Evolutionary conservation across 441 rosid species (phyloP).

Genomic region (Aquilaria agallochum): DNA sequence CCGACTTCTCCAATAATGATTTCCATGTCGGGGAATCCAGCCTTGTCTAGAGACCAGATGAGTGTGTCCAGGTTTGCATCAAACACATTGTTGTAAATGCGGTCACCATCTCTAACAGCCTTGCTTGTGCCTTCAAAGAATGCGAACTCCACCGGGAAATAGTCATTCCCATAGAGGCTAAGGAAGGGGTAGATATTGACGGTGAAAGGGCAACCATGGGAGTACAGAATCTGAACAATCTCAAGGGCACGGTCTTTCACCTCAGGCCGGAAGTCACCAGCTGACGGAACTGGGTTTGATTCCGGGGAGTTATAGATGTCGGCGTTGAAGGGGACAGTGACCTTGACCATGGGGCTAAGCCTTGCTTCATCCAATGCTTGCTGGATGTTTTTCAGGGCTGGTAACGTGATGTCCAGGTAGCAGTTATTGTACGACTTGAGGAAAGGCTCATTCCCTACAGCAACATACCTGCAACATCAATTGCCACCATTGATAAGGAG

Average conservation of each 20-base stretch:
- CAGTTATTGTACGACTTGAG: slow-evolving; percentile 31
- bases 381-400: slow-evolving; percentile 36
- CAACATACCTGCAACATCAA: slow-evolving; percentile 32
- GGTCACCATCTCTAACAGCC: slow-evolving; percentile 28
- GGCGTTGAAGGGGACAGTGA: slow-evolving; percentile 42
- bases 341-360: slow-evolving; percentile 23
- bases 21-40: slow-evolving; percentile 35
- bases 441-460: slow-evolving; percentile 51
- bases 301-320: slow-evolving; percentile 36
- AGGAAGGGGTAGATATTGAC: slow-evolving; percentile 50
- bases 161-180: slow-evolving; percentile 29
- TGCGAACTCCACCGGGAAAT: slow-evolving; percentile 40
- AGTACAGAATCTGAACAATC: slow-evolving; percentile 32
- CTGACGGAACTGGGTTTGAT: slow-evolving; percentile 34
- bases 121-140: slow-evolving; percentile 32
- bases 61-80: slow-evolving; percentile 45
- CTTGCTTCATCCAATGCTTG: slow-evolving; percentile 26
- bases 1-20: slow-evolving; percentile 42
- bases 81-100: slow-evolving; percentile 36
- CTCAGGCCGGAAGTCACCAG: slow-evolving; percentile 35
- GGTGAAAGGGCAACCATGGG: slow-evolving; percentile 32
- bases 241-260: slow-evolving; percentile 24
- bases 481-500: not conserved
- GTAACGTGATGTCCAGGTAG: slow-evolving; percentile 22
- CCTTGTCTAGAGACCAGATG: slow-evolving; percentile 22